Percentiles rank a stretch among this genome's conserved stretches.
Conservation (phyloP, 768 basidiomycete genomes). For the Lanmaoa pseudosensibilis region DNA sequence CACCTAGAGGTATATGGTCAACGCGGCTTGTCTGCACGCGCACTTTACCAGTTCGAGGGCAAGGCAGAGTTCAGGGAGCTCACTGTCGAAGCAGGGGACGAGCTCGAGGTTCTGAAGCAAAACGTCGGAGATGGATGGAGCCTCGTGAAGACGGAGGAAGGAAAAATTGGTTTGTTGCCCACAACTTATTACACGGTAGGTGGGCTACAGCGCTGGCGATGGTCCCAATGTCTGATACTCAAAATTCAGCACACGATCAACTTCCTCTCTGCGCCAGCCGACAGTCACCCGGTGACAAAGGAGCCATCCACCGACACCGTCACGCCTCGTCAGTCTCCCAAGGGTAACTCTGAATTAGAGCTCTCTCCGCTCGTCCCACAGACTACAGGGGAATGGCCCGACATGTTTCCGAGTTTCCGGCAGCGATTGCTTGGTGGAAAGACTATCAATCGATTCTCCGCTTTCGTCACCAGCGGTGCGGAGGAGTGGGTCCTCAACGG, state of each 20-base stretch:
- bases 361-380: constrained; percentile 55
- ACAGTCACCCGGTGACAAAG: constrained; percentile 22
- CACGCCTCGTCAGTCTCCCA: constrained; percentile 47
- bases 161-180: constrained; percentile 69
- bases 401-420: constrained; percentile 62
- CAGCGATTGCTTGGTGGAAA: constrained; percentile 75
- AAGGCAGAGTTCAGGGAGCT: constrained; percentile 76
- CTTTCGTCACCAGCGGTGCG: constrained; percentile 82
- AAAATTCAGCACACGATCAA: constrained; percentile 60
- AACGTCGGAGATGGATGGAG: constrained; percentile 81
- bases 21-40: constrained; percentile 55
- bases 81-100: constrained; percentile 65
- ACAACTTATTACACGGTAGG: constrained; percentile 70
- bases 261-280: constrained; percentile 51
- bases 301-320: constrained; percentile 46
- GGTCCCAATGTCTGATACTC: background rate
- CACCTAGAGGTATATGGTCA: constrained; percentile 35
- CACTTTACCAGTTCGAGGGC: constrained; percentile 73
- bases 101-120: constrained; percentile 68
- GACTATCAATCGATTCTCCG: constrained; percentile 81
- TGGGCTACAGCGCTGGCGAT: constrained; percentile 3
- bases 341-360: constrained; percentile 21
- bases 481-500: constrained; percentile 83
- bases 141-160: constrained; percentile 56
- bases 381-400: constrained; percentile 67